Conservation (phyloP, 177 flowering plant genomes). For the Tripterygium wilfordii region DNA sequence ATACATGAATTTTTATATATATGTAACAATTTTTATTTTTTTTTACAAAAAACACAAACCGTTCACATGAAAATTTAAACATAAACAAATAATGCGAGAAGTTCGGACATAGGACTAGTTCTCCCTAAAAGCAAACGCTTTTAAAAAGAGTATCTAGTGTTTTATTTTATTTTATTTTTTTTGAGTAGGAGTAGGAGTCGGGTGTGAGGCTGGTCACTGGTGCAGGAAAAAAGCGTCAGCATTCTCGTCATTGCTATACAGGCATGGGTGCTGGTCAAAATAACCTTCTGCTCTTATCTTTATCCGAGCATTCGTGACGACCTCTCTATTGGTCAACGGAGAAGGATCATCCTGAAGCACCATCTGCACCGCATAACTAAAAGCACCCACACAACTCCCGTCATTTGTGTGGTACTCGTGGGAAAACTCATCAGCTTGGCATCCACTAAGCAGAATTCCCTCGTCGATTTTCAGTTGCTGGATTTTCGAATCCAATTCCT, state of each 20-base stretch:
- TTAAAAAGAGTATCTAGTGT: too few relatives aligned
- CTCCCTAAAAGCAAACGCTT: too few relatives aligned
- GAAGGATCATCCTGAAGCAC: slow-evolving; percentile 32
- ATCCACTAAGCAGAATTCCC: slow-evolving; percentile 75
- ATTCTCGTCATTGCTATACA: slow-evolving; percentile 70
- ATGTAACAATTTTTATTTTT: too few relatives aligned
- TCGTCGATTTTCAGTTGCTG: slow-evolving; percentile 29
- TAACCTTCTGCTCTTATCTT: slow-evolving; percentile 23
- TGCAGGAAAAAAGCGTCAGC: slow-evolving; percentile 55
- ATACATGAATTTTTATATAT: too few relatives aligned
- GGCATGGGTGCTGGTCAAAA: slow-evolving; percentile 66
- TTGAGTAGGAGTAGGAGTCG: background rate
- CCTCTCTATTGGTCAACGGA: slow-evolving; percentile 36
- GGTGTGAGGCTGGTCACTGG: slow-evolving; percentile 9
- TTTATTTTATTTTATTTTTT: too few relatives aligned
- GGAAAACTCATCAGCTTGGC: slow-evolving; percentile 70
- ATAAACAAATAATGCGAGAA: too few relatives aligned
- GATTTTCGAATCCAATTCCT: slow-evolving; percentile 4
- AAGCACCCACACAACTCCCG: slow-evolving; percentile 52
- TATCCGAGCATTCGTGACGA: slow-evolving; percentile 46
- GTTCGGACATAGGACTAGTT: too few relatives aligned
- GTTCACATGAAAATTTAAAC: too few relatives aligned
- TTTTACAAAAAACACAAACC: too few relatives aligned
- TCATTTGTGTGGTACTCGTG: slow-evolving; percentile 41
- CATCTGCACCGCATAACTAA: slow-evolving; percentile 57